A percentile compares a stretch with the other conserved stretches of the same genome.
phyloP scores from a whole-genome alignment of 1,284 basidiomycete genomes.

The Trichosporon sp. region DNA sequence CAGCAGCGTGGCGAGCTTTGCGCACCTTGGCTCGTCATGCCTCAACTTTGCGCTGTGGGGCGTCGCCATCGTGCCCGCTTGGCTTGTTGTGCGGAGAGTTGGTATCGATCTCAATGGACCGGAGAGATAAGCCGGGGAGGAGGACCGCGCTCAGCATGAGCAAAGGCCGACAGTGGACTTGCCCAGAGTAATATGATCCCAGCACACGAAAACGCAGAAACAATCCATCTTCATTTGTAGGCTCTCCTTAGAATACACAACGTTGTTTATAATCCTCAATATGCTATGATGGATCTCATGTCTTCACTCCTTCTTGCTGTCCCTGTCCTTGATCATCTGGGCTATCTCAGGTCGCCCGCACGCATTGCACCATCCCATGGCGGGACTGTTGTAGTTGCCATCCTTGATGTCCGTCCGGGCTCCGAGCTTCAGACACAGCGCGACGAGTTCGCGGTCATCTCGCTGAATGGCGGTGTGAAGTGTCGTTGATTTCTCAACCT shows the following conservation, averaged over 20 bases:
- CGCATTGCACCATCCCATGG: not conserved
- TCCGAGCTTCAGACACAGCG: not conserved
- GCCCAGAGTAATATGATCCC: no score
- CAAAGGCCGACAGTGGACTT: no score
- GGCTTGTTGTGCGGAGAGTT: conserved; percentile 23
- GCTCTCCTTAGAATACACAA: not conserved
- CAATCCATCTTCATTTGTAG: not conserved
- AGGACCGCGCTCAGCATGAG: no score
- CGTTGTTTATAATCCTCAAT: not conserved
- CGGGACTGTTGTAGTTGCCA: not conserved
- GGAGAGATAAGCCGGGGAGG: not conserved
- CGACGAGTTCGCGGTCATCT: not conserved
- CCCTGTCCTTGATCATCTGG: not conserved
- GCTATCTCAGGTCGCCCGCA: not conserved
- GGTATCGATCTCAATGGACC: conserved; percentile 21
- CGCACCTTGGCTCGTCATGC: conserved; percentile 9
- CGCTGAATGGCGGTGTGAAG: not conserved
- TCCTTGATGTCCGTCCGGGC: conserved; percentile 7
- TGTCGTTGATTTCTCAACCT: not conserved
- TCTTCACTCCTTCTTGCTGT: not conserved
- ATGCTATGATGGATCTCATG: not conserved
- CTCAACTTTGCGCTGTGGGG: conserved; percentile 29
- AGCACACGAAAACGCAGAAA: not conserved
- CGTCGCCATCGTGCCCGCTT: conserved; percentile 16
- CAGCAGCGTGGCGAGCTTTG: conserved; percentile 14